These are phyloP conservation scores for Aureobasidium lini DNA, from an alignment of 2,329 filamentous ascomycete genomes.

Conservation along the genomic window DNA sequence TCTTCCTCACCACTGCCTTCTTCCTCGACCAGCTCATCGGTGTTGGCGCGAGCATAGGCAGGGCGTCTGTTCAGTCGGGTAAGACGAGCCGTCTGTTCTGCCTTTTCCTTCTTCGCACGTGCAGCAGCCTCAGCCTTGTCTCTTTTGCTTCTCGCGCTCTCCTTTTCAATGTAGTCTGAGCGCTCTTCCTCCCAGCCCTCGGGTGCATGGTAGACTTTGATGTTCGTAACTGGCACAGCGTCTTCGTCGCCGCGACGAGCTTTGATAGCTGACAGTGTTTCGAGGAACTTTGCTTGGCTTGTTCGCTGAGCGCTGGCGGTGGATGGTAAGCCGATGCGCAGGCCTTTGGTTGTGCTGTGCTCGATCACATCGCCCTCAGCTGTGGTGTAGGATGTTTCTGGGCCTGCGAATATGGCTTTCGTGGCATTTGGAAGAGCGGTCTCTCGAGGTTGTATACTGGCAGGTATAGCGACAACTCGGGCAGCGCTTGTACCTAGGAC, in stretches of 20 bases:
- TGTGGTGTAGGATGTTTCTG: slow-evolving; percentile 10
- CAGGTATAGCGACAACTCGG: slow-evolving; percentile 61
- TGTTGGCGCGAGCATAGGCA: neutral
- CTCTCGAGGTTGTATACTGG: slow-evolving; percentile 41
- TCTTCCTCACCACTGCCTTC: slow-evolving; percentile 2
- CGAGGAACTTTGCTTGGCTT: slow-evolving; percentile 32
- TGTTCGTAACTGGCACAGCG: slow-evolving; percentile 23
- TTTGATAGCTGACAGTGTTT: slow-evolving; percentile 34
- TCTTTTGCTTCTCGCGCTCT: slow-evolving; percentile 1
- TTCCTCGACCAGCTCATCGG: neutral
- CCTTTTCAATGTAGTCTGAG: slow-evolving; percentile 10
- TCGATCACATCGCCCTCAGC: slow-evolving; percentile 15
- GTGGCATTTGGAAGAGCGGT: neutral
- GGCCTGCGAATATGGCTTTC: neutral
- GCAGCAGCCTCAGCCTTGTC: slow-evolving; percentile 4
- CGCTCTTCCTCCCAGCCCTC: slow-evolving; percentile 16
- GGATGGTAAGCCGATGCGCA: slow-evolving; percentile 13
- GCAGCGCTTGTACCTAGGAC: slow-evolving; percentile 64
- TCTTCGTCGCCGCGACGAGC: slow-evolving; percentile 33
- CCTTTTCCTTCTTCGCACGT: neutral
- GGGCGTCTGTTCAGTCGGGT: neutral
- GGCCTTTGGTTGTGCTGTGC: neutral
- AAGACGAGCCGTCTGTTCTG: neutral
- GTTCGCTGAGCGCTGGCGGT: slow-evolving; percentile 13
- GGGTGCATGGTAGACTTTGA: slow-evolving; percentile 20